Conservation (phyloP, 768 basidiomycete genomes). For the Megacollybia marginata region DNA sequence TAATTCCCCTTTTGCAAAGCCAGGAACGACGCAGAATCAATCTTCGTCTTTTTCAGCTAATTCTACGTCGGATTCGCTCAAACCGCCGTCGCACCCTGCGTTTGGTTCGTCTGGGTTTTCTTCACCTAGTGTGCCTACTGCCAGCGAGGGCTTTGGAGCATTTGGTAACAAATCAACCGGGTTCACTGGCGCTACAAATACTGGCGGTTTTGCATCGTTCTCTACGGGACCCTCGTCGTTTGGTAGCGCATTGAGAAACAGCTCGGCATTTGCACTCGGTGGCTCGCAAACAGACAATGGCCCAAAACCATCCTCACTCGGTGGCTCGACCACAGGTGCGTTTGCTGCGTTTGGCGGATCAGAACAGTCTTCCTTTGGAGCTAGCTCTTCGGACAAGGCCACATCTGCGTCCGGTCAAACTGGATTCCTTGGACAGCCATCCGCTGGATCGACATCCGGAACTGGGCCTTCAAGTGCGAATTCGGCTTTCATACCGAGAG, state of each 20-base stretch:
- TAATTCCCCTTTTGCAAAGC: slow-evolving; percentile 9
- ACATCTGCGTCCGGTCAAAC: not conserved
- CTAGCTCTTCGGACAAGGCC: slow-evolving; percentile 4
- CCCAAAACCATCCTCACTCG: slow-evolving; percentile 17
- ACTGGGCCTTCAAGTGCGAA: slow-evolving; percentile 1
- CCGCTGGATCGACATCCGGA: slow-evolving; percentile 1
- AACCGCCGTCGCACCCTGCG: slow-evolving; percentile 5
- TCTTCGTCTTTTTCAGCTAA: slow-evolving; percentile 4
- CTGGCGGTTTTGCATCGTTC: slow-evolving; percentile 18
- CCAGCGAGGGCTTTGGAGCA: not conserved
- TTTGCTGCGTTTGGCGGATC: slow-evolving; percentile 3
- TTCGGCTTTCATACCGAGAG: slow-evolving; percentile 2
- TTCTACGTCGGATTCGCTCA: slow-evolving; percentile 1
- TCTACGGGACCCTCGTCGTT: slow-evolving; percentile 3
- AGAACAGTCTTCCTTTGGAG: not conserved
- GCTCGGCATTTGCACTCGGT: slow-evolving; percentile 18
- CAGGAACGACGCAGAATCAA: slow-evolving; percentile 1
- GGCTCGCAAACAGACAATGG: slow-evolving; percentile 17
- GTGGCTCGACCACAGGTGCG: slow-evolving; percentile 7
- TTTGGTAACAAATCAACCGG: slow-evolving; percentile 14
- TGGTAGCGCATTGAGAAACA: slow-evolving; percentile 11
- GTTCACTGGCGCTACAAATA: slow-evolving; percentile 23
- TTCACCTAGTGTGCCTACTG: slow-evolving; percentile 4
- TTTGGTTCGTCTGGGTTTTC: slow-evolving; percentile 13
- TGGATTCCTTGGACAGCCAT: not conserved